Evolutionary conservation across 768 basidiomycete genomes (phyloP), one percentile per base, ranked within the genome.

Genomic region (Xerocomus spinulosus): DNA sequence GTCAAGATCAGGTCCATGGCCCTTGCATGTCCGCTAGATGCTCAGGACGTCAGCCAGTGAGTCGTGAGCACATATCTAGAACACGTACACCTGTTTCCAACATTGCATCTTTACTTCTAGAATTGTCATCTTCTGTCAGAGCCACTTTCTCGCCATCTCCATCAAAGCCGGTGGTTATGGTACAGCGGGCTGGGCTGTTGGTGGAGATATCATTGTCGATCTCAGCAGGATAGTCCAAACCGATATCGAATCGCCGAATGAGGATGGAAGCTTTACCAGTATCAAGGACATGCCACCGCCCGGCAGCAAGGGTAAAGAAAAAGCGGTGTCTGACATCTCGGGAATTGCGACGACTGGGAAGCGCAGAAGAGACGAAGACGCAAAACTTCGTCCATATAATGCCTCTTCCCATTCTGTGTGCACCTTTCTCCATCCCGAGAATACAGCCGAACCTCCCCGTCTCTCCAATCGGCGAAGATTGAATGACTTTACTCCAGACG

Each of bases 141-240:
- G 80, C 45, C 75, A 92, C 59, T 68, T 69, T 0, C 70, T 94
- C 3, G 81, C 85, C 9, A 79, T 86, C 5, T 92, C 89, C 9
- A 77, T 92, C 57, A 92, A 91, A 63, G 87, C 89, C 2, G 93
- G 93, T 21, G 93, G 93, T 0, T 93, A 87, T 61, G 93, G 92
- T 6, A 93, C 88, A 1, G 89, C 85, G 9, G 92, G 91, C 2
- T 92, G 91, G 87, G 81, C 89, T 39, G 79, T 94, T 45, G 82
- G 82, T 14, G 93, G 93, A 30, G 85, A 94, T 58, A 73, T 95
- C 48, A 82, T 95, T 59, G 67, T 94, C 55, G 93, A 95, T 68
- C 68, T 95, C 40, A 79, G 75, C 58, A 79, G 75, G 56, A 69
- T 96, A 42, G 72, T 73, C 44, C 82, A 84, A 30, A 72, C 87